Evolutionary conservation across 2,329 filamentous ascomycete species (phyloP).

Genomic region (Hymenoscyphus albidus): DNA sequence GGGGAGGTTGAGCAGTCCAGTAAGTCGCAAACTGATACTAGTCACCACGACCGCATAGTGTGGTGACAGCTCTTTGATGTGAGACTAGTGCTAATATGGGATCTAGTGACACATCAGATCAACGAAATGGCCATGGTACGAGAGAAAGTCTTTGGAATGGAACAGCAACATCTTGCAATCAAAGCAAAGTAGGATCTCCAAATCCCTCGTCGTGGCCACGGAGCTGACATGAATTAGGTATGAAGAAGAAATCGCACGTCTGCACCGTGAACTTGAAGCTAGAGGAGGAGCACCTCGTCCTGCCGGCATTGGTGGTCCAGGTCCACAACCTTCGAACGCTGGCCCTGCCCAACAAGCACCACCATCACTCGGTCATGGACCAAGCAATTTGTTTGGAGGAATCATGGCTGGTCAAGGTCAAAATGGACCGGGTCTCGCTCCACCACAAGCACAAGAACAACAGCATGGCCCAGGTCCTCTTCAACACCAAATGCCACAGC

Average conservation of each 20-base stretch:
- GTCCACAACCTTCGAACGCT: constrained; percentile 60
- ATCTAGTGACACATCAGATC: constrained; percentile 77
- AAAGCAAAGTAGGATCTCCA: constrained; percentile 75
- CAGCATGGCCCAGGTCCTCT: constrained; percentile 56
- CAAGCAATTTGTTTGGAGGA: constrained; percentile 86
- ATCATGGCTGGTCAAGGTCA: constrained; percentile 91
- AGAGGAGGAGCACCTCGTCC: constrained; percentile 60
- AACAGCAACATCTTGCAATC: constrained; percentile 81
- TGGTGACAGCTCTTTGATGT: background rate
- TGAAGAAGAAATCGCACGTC: constrained; percentile 81
- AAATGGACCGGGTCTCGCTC: constrained; percentile 78
- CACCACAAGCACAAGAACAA: constrained; percentile 54
- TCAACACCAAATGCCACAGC: constrained; percentile 67
- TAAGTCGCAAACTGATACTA: constrained; percentile 50
- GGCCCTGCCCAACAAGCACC: constrained; percentile 82
- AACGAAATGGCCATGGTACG: constrained; percentile 93
- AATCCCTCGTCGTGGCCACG: background rate
- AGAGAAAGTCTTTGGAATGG: constrained; percentile 88
- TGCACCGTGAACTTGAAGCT: constrained; percentile 82
- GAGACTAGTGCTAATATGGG: background rate
- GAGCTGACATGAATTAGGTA: constrained; percentile 56
- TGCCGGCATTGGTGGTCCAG: constrained; percentile 65
- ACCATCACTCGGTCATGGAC: constrained; percentile 79
- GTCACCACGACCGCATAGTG: background rate
- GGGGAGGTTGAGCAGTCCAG: constrained; percentile 91